Percentiles rank a stretch among this genome's conserved stretches.
Evolutionary conservation across 495 filamentous ascomycete genomes (phyloP).

Genomic region (Aspergillus olivimuriae): DNA sequence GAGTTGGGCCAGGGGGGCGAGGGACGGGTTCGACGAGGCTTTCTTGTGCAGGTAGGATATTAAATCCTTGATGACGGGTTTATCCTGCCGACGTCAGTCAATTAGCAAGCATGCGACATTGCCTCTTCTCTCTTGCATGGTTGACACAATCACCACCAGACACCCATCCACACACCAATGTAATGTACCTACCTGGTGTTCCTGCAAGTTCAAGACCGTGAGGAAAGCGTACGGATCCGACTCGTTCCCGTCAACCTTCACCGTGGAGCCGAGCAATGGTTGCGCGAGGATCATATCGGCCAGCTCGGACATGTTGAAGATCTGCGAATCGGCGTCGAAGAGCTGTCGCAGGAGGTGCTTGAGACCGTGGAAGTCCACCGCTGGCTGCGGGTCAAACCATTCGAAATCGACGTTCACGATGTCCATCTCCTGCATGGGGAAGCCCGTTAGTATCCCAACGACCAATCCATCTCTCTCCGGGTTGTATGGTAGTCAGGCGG

Average conservation of each 20-base stretch:
- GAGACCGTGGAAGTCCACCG: conserved; percentile 90
- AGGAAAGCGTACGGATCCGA: conserved; percentile 93
- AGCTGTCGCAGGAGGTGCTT: conserved; percentile 88
- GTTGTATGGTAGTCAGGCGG: not conserved
- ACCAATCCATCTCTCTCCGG: not conserved
- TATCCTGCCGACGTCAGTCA: conserved; percentile 40
- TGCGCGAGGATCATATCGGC: conserved; percentile 86
- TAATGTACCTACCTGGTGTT: conserved; percentile 51
- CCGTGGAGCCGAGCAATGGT: conserved; percentile 81
- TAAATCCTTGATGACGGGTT: conserved; percentile 61
- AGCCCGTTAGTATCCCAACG: not conserved
- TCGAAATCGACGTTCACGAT: conserved; percentile 97
- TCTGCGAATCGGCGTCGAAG: conserved; percentile 78
- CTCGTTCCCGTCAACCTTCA: conserved; percentile 92
- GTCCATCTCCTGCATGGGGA: conserved; percentile 60
- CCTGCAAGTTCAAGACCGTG: conserved; percentile 77
- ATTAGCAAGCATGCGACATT: not conserved
- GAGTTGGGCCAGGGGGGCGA: conserved; percentile 50
- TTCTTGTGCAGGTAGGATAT: conserved; percentile 63
- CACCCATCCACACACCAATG: not conserved
- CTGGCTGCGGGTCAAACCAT: conserved; percentile 90
- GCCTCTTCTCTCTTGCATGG: too few species aligned
- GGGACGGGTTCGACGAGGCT: conserved; percentile 45
- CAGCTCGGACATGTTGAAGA: conserved; percentile 82
- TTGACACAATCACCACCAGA: not conserved